Evolutionary conservation across 2,329 filamentous ascomycete species (phyloP), one percentile per base, ranked within the genome.

Genomic region (Aspergillus tubingensis): DNA sequence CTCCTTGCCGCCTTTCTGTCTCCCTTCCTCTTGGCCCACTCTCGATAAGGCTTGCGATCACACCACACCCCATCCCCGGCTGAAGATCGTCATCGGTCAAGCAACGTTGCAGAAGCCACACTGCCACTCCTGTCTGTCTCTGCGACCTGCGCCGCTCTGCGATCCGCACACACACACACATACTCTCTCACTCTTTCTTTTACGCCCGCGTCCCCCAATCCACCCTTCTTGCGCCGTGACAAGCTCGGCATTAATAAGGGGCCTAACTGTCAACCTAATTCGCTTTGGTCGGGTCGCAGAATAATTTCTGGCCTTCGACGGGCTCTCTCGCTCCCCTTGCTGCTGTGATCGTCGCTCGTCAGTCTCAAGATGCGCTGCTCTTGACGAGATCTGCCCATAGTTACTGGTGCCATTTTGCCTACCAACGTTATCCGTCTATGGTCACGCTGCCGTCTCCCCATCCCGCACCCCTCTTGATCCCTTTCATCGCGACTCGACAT

Each of bases 381-480:
- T 62, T 74, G 63, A 73, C 60, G 68, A 64, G 65, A 67, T 63
- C 58, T 63, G 60, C 65, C 62, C 62, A 65, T 63, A 64, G 50
- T 62, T 62, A 60, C 60, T 62, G 63, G 65, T 62, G 61, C 60
- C 67, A 63, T 67, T 64, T 68, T 68, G 67, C 67, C 70, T 66
- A 60, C 57, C 66, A 71, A 71, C 71, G 67, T 74, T 69, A 72
- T 72, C 63, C 61, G 59, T 57, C 56, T 50, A 67, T 70, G 68
- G 63, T 74, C 71, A 73, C 71, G 67, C 70, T 72, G 73, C 68
- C 67, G 66, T 59, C 62, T 50, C 65, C 59, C 68, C 65, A 68
- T 67, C 53, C 62, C 57, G 61, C 62, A 57, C 66, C 54, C 57
- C 27, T 49, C 60, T 49, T 59, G 61, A 53, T 57, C 25, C 25